Conservation (phyloP, 2,329 filamentous ascomycete genomes). For the Boeremia lycopersici region DNA sequence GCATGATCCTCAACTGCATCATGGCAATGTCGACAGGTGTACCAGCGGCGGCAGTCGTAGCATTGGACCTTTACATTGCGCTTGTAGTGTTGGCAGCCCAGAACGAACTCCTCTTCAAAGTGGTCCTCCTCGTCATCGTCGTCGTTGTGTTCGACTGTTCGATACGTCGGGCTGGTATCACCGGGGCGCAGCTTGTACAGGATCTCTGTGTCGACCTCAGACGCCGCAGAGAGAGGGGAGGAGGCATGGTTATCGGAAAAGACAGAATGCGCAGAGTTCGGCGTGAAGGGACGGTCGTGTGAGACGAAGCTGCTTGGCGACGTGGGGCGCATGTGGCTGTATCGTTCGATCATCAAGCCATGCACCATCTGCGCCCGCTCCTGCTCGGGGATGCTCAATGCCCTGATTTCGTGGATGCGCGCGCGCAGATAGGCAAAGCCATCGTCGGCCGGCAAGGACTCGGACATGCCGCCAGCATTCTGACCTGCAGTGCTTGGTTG, state of each 20-base stretch:
- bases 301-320: constrained; percentile 48
- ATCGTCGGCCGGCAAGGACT: constrained; percentile 56
- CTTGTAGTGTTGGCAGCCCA: constrained; percentile 92
- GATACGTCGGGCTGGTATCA: constrained; percentile 41
- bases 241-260: constrained; percentile 43
- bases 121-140: constrained; percentile 57
- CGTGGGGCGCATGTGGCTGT: constrained; percentile 46
- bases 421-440: constrained; percentile 56
- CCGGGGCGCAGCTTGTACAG: constrained; percentile 44
- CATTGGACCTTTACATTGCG: constrained; percentile 97
- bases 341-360: constrained; percentile 56
- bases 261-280: constrained; percentile 42
- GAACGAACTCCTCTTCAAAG: constrained; percentile 52
- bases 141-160: constrained; percentile 22
- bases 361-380: constrained; percentile 59
- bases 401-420: constrained; percentile 56
- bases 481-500: constrained; percentile 17
- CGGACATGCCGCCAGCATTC: constrained; percentile 39
- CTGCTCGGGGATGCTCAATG: constrained; percentile 51
- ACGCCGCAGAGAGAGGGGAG: constrained; percentile 42
- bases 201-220: constrained; percentile 42
- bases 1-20: constrained; percentile 80
- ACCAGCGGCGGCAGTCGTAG: constrained; percentile 87
- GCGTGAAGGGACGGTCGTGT: constrained; percentile 47
- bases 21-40: constrained; percentile 93